Evolutionary conservation across 352 stramenopile genomes (phyloP), one percentile per base, ranked within the genome.

Genomic region (Pythium scleroteichum): DNA sequence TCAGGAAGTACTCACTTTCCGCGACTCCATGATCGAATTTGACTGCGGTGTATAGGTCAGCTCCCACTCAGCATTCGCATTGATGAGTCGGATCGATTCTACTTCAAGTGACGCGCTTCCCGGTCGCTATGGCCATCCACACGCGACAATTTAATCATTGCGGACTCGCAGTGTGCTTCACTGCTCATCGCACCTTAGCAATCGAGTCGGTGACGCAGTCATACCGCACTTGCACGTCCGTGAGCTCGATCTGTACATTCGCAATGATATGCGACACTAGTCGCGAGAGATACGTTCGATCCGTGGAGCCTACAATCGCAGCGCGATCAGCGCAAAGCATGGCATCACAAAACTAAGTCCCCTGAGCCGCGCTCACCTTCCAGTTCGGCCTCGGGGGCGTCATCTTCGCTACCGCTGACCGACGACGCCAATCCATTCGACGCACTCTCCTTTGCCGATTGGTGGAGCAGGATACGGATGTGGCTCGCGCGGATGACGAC

Each of bases 231-330:
- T 93, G 75, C 27, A 95, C 81, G 55, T 94, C 82, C 35, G 73
- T 74, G 22, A 94, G 64, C 53, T 95, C 87, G 27, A 95, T 90
- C 59, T 95, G 85, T 12, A 95, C 82, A 63, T 95, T 95, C 42
- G 79, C 72, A 56, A 95, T 89, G 56, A 95, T 92, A 56, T 92
- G 84, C 13, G 83, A 80, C 23, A 95, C 82, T 47, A 95, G 47
- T 51, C 80, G 74, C 27, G 85, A 94, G 13, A 95, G 61, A 66
- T 95, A 95, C 29, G 87, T 92, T 41, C 85, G 75, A 61, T 93
- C 84, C 35, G 64, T 72, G 6, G 64, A 59, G 24, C 64, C 64
- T 72, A 22, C 19, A 53, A 53, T 19, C 19, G 29, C 29, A 35
- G 29, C 29, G 29, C 29, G 29, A 10, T 35, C 29, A 35, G 29